Conservation (phyloP, 1,284 basidiomycete genomes). For the Butyriboletus appendiculatus region DNA sequence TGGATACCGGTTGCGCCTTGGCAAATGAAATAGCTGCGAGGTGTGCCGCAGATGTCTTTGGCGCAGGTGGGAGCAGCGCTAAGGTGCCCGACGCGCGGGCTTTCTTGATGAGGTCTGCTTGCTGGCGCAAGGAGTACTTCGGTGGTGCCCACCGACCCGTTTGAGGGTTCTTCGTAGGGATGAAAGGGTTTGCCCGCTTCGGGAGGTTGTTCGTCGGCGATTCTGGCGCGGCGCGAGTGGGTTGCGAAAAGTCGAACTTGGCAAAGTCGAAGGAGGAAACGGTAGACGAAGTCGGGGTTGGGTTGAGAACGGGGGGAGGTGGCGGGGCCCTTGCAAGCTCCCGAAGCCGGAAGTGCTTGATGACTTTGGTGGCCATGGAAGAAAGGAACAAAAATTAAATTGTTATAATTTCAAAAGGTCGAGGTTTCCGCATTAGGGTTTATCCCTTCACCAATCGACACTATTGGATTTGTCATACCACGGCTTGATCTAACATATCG, state of each 20-base stretch:
- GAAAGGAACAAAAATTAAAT: neutral
- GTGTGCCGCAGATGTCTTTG: conserved; percentile 43
- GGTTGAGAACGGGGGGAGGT: conserved; percentile 36
- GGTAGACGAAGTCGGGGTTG: conserved; percentile 15
- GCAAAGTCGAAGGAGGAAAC: conserved; percentile 18
- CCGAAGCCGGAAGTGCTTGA: conserved; percentile 48
- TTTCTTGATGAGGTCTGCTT: conserved; percentile 75
- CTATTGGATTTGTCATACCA: too few relatives aligned
- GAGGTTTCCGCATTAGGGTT: neutral
- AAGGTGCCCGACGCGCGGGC: conserved; percentile 55
- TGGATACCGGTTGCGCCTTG: conserved; percentile 18
- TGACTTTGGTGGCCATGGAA: conserved; percentile 36
- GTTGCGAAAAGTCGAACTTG: conserved; percentile 25
- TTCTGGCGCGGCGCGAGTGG: conserved; percentile 4
- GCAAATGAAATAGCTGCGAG: conserved; percentile 19
- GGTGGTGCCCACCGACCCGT: conserved; percentile 68
- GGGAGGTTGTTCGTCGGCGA: conserved; percentile 10
- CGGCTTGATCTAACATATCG: too few relatives aligned
- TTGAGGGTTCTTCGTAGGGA: conserved; percentile 57
- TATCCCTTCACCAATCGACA: neutral
- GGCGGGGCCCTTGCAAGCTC: conserved; percentile 42
- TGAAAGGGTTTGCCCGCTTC: conserved; percentile 60
- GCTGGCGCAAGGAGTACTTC: conserved; percentile 68
- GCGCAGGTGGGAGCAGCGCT: conserved; percentile 64
- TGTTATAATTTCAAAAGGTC: too few relatives aligned